Conservation (phyloP, 2,329 filamentous ascomycete species). For the Cryphonectria naterciae region DNA sequence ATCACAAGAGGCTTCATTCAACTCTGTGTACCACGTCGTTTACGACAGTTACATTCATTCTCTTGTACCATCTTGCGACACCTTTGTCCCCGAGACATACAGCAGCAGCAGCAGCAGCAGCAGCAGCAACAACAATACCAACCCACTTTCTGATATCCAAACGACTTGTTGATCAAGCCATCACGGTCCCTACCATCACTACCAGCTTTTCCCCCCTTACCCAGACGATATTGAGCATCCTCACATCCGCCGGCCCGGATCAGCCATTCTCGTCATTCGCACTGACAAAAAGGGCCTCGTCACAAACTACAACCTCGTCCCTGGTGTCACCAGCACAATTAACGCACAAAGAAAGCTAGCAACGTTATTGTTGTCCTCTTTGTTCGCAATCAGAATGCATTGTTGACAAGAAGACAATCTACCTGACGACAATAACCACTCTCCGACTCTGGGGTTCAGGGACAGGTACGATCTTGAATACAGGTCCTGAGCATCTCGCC, state of each 20-base stretch:
- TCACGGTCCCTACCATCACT: conserved; percentile 22
- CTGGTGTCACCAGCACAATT: conserved; percentile 12
- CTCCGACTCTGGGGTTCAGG: conserved; percentile 16
- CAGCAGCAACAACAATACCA: background rate
- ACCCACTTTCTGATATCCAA: conserved; percentile 10
- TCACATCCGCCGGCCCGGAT: conserved; percentile 29
- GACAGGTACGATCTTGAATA: conserved; percentile 12
- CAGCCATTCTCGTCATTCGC: conserved; percentile 19
- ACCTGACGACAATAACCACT: conserved; percentile 25
- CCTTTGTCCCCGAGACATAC: conserved; percentile 12
- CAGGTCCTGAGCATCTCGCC: conserved; percentile 8
- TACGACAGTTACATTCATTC: conserved; percentile 20
- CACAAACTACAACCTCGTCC: conserved; percentile 9
- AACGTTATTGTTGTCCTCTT: conserved; percentile 12
- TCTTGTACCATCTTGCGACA: conserved; percentile 15
- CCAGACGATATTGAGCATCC: conserved; percentile 13
- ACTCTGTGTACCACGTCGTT: conserved; percentile 14
- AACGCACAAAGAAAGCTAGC: conserved; percentile 15
- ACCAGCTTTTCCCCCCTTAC: background rate
- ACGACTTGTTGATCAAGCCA: conserved; percentile 17
- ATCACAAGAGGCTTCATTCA: background rate
- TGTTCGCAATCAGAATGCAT: conserved; percentile 24
- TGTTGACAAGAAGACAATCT: conserved; percentile 10
- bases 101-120: background rate
- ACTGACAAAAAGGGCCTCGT: background rate